Percentiles rank a stretch among this genome's conserved stretches.
Conservation (phyloP, 257 asterid species). For the Solanum megistacrolobum region DNA sequence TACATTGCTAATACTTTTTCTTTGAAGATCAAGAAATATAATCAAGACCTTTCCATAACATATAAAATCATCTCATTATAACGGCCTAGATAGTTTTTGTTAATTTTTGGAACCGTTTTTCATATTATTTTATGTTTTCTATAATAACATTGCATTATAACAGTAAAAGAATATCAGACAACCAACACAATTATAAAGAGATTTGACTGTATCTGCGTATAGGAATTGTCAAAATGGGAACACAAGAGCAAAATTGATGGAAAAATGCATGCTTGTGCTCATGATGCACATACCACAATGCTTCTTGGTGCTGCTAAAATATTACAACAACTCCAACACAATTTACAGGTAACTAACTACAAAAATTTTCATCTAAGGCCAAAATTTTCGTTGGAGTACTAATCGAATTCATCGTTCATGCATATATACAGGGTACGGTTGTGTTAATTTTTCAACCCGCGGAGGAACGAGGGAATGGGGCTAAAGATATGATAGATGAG, state of each 20-base stretch:
- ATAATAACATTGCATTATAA: too few relatives aligned
- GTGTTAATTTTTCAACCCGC: constrained; percentile 55
- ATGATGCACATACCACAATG: constrained; percentile 20
- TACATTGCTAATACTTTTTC: background rate
- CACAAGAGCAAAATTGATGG: constrained; percentile 20
- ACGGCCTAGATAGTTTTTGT: background rate
- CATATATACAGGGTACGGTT: constrained; percentile 24
- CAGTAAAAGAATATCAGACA: too few relatives aligned
- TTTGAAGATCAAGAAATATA: background rate
- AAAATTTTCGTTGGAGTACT: too few relatives aligned
- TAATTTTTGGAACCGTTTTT: background rate
- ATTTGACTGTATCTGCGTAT: background rate
- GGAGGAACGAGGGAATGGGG: constrained; percentile 43
- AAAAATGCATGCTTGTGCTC: constrained; percentile 28
- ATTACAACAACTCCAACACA: constrained; percentile 4
- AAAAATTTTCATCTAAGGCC: background rate
- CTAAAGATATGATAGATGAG: constrained; percentile 34
- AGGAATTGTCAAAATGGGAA: constrained; percentile 17
- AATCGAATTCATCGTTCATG: background rate
- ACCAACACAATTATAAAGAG: background rate
- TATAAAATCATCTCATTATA: background rate
- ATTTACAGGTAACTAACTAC: constrained; percentile 15
- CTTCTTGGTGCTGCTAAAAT: constrained; percentile 23
- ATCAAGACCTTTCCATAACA: background rate
- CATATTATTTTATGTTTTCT: too few relatives aligned